phyloP scores from a whole-genome alignment of 148 eudicot genomes.

The Linanthus parryae region DNA sequence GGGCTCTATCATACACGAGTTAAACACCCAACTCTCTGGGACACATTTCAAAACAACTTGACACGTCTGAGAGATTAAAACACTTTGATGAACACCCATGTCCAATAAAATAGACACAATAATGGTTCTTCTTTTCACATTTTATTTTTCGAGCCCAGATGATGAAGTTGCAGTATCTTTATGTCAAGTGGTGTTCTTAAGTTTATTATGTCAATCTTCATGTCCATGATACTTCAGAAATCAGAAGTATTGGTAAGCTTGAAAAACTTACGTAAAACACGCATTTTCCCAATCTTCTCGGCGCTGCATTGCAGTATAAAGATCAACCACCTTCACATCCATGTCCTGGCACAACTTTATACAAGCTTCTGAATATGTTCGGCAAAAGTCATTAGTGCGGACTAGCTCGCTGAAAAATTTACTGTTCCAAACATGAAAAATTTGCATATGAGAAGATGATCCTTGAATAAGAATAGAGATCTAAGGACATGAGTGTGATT shows the following conservation, averaged over 20 bases:
- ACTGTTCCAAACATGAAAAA: slow-evolving; percentile 26
- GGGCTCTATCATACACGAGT: too few relatives aligned
- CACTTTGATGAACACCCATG: too few relatives aligned
- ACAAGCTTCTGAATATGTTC: slow-evolving; percentile 79
- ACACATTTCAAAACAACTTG: too few relatives aligned
- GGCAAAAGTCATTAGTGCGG: slow-evolving; percentile 83
- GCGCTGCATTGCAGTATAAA: slow-evolving; percentile 77
- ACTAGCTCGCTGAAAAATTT: slow-evolving; percentile 42
- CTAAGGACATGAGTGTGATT: slow-evolving; percentile 4
- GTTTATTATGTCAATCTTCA: too few relatives aligned
- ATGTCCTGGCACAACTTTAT: slow-evolving; percentile 62
- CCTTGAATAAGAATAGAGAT: background rate
- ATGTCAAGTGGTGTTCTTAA: too few relatives aligned
- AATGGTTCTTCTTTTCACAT: too few relatives aligned
- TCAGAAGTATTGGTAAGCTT: background rate
- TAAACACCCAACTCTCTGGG: too few relatives aligned
- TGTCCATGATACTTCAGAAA: too few relatives aligned
- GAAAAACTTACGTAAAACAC: slow-evolving; percentile 73
- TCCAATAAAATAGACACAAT: too few relatives aligned
- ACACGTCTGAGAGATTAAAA: too few relatives aligned
- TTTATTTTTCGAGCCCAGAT: too few relatives aligned
- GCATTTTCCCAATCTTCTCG: slow-evolving; percentile 66
- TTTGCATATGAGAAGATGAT: slow-evolving; percentile 15
- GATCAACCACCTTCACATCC: slow-evolving; percentile 72
- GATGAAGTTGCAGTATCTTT: too few relatives aligned